Conservation (phyloP, 106 monocot genomes). For the Iris macrosiphon region DNA sequence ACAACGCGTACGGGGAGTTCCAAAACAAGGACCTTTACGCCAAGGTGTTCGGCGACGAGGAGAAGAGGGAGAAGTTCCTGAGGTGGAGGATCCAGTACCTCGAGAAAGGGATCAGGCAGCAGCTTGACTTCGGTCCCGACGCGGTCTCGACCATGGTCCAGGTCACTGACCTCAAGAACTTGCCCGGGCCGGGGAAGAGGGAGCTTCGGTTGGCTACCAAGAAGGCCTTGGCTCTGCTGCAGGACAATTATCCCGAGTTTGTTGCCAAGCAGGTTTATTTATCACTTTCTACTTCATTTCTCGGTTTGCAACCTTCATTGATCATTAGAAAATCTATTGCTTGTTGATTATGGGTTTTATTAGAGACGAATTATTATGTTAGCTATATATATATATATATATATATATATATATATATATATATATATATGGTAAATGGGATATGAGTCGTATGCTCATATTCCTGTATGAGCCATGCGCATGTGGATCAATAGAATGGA, state of each 20-base stretch:
- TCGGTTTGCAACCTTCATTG: too few relatives aligned
- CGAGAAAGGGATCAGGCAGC: conserved; percentile 50
- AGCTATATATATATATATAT: too few relatives aligned
- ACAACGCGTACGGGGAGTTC: conserved; percentile 60
- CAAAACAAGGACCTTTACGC: conserved; percentile 43
- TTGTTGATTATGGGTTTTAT: too few relatives aligned
- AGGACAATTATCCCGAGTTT: conserved; percentile 60
- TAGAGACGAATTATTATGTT: too few relatives aligned
- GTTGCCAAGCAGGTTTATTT: conserved; percentile 34
- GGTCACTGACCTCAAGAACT: conserved; percentile 49
- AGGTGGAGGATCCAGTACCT: conserved; percentile 52
- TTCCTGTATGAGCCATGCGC: too few relatives aligned
- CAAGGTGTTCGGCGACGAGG: conserved; percentile 32
- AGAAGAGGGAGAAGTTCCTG: conserved; percentile 46
- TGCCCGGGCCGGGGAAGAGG: conserved; percentile 25
- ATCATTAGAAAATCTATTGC: too few relatives aligned
- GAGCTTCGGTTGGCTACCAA: conserved; percentile 37
- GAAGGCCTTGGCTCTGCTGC: conserved; percentile 34
- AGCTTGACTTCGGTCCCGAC: conserved; percentile 30
- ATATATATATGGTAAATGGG: too few relatives aligned
- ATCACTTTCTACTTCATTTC: too few relatives aligned
- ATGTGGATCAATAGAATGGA: too few relatives aligned
- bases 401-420: too few relatives aligned
- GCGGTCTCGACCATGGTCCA: conserved; percentile 47
- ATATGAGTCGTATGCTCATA: too few relatives aligned